Evolutionary conservation across 2,329 filamentous ascomycete species (phyloP).

Genomic region (Cercospora sp.): DNA sequence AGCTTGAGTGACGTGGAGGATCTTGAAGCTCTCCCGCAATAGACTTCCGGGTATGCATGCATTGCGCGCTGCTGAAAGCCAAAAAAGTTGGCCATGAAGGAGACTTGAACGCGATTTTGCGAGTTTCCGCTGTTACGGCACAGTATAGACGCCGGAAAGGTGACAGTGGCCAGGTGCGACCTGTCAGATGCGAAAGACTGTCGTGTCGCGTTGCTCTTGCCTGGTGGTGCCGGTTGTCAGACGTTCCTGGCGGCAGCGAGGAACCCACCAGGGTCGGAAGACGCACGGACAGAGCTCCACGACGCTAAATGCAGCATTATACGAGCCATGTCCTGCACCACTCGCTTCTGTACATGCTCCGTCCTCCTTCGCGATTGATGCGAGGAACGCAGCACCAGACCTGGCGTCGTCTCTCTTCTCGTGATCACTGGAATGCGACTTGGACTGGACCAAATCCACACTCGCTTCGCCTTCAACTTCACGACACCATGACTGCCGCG

Average conservation of each 20-base stretch:
- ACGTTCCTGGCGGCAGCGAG: background rate
- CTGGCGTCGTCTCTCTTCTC: background rate
- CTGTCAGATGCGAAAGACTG: background rate
- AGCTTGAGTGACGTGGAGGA: background rate
- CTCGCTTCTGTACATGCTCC: background rate
- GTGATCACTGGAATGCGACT: background rate
- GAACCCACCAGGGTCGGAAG: background rate
- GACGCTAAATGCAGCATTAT: background rate
- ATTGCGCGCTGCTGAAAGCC: background rate
- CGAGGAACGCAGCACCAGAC: background rate
- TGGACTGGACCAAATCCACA: background rate
- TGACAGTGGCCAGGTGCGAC: background rate
- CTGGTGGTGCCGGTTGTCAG: background rate
- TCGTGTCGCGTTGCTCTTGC: background rate
- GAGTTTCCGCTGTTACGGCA: background rate
- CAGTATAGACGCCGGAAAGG: background rate
- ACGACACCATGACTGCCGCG: background rate
- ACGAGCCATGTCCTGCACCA: background rate
- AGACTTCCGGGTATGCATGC: background rate
- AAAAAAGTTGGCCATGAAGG: background rate
- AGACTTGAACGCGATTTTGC: background rate
- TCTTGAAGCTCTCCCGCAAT: background rate
- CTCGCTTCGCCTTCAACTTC: background rate
- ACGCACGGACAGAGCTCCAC: background rate
- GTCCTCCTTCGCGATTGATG: background rate